These are phyloP conservation scores for Podaxis rugospora DNA, from an alignment of 768 basidiomycete species.

Conservation along the genomic window DNA sequence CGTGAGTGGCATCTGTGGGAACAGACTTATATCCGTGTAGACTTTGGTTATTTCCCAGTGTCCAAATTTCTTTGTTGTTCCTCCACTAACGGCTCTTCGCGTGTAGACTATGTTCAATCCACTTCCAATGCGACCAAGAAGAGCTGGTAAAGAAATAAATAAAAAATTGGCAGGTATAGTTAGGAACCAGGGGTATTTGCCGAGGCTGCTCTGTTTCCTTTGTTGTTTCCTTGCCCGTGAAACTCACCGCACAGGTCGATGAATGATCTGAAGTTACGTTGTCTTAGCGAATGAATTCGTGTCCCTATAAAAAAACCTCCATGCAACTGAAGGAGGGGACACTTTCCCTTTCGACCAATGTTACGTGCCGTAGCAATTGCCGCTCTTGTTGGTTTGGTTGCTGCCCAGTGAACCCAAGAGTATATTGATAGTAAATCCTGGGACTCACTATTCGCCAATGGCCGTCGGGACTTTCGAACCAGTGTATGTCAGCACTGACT, in stretches of 20 bases:
- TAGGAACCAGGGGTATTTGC: background rate
- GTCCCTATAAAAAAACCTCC: background rate
- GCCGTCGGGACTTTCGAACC: constrained; percentile 33
- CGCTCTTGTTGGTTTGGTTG: constrained; percentile 20
- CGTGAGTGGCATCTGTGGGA: no score
- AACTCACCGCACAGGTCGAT: no score
- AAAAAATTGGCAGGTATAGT: background rate
- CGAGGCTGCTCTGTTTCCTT: background rate
- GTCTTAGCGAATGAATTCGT: background rate
- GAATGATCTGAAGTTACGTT: background rate
- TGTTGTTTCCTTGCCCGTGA: background rate
- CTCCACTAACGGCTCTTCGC: no score
- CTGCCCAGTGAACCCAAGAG: constrained; percentile 35
- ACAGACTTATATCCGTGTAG: constrained; percentile 15
- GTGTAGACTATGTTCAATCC: constrained; percentile 22
- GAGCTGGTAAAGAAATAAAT: background rate
- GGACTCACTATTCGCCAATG: constrained; percentile 12
- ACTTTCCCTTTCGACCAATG: constrained; percentile 15
- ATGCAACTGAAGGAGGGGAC: background rate
- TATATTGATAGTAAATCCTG: background rate
- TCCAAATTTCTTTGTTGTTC: no score
- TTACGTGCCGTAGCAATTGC: constrained; percentile 23
- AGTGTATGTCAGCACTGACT: constrained; percentile 46
- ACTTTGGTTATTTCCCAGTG: constrained; percentile 43
- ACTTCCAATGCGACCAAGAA: constrained; percentile 43